Base-by-base conservation (phyloP, 371 early-diverging fungal genomes). In the Rozella allomycis region DNA sequence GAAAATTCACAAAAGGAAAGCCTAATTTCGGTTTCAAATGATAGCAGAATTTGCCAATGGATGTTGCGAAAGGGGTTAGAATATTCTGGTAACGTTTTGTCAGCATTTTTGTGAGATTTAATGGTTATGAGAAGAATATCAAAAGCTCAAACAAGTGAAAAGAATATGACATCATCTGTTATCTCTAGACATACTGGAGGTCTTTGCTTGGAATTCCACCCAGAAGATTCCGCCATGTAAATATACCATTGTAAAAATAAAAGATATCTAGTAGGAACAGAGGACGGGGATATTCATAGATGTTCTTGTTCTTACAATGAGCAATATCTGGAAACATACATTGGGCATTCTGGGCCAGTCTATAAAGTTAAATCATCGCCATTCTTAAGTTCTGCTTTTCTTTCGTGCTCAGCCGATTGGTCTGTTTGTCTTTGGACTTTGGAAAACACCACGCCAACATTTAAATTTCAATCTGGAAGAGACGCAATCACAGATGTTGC, bases 231-330 rank as follows among this genome's bases (percentile, higher is more conserved):
- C 14, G 58, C 55, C 37, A 49, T 46, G 54, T 56, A 37, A 41
- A 45, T 26, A 33, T 27, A 17, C 18, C 5, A 36, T 19, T 4
- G 25, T 10, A 20, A 20, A 20, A 11, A 22, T 0, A 4, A 8
- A 17, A 57, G 60, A 4, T 63, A 64, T 41, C 30, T 64, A 17
- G 57, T 57, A 4, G 65, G 59, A 7, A 64, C 65, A 3, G 65
- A 64, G 26, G 61, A 60, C 28, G 59, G 58, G 8, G 46, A 46
- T 20, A 48, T 60, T 30, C 65, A 64, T 37, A 40, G 45, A 16
- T 64, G 65, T 44, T 60, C 61, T 12, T 42, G 46, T 35, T 47
- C 54, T 9, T 64, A 60, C 49, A 55, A 57, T 38, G 65, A 60
- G 34, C 61, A 60, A 35, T 64, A 64, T 35, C 42, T 64, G 14